Evolutionary conservation across 352 stramenopile species (phyloP), one percentile per base, ranked within the genome.

Genomic region (Globisporangium abappressorium): DNA sequence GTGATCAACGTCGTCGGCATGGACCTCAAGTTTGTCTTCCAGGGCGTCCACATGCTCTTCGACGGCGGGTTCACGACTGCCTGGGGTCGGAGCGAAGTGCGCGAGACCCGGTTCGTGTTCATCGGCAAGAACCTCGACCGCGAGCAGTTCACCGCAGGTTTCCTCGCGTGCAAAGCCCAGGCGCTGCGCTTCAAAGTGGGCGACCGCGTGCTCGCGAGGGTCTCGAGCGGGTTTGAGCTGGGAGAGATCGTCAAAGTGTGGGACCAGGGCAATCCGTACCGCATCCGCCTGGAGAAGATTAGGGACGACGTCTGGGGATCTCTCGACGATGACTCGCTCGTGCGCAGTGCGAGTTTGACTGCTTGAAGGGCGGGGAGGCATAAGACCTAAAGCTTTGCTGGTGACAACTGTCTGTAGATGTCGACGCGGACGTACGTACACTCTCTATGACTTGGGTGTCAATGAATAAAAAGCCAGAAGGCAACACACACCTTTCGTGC

Each of bases 21-120:
- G 18, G 81, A 98, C 76, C 80, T 80, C 12, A 98, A 98, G 71
- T 98, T 98, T 78, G 92, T 98, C 8, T 98, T 98, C 72, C 95
- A 99, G 72, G 95, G 95, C 51, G 95, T 99, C 8, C 95, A 99
- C 80, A 96, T 97, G 81, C 97, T 98, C 54, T 97, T 98, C 72
- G 97, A 98, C 77, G 94, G 95, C 59, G 85, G 91, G 47, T 92
- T 94, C 36, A 77, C 87, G 46, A 89, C 87, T 18, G 81, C 82
- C 41, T 99, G 95, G 95, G 78, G 70, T 2, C 72, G 80, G n/a
- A 81, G 71, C 15, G 94, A 98, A 71, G 73, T 58, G 7, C 78
- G 90, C 33, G 69, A 94, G 58, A 97, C 93, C 64, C 95, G 97
- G 46, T 97, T 98, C 75, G 96, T 98, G 43, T 98, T 98, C 72